Conservation (phyloP, 805 yeast species). For the Saturnispora saitoi region DNA sequence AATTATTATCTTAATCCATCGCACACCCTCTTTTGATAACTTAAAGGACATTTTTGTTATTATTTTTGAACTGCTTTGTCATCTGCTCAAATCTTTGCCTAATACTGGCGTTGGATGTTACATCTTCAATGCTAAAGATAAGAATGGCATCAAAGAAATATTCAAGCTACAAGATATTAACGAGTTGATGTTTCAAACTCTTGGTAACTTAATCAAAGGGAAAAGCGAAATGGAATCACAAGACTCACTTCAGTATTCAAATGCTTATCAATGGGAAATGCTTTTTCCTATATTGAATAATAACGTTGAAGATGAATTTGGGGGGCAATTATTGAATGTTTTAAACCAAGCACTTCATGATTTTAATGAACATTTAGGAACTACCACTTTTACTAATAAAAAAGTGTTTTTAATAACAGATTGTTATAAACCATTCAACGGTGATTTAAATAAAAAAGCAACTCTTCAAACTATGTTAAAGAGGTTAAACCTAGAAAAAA, state of each 20-base stretch:
- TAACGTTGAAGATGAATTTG: constrained; percentile 18
- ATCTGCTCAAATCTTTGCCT: constrained; percentile 55
- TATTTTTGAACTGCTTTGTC: constrained; percentile 53
- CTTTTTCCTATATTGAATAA: constrained; percentile 24
- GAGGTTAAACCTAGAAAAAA: constrained; percentile 48
- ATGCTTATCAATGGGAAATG: constrained; percentile 14
- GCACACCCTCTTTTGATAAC: constrained; percentile 38
- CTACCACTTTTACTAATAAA: constrained; percentile 41
- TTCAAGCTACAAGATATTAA: constrained; percentile 49
- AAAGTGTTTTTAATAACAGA: constrained; percentile 68
- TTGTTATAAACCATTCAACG: constrained; percentile 56
- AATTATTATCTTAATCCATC: constrained; percentile 52
- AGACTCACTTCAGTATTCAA: constrained; percentile 1
- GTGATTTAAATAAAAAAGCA: constrained; percentile 32
- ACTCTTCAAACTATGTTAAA: constrained; percentile 48
- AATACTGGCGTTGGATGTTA: constrained; percentile 70
- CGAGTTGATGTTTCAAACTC: constrained; percentile 45
- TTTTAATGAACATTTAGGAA: constrained; percentile 35
- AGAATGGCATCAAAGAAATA: constrained; percentile 38
- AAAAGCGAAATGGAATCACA: constrained; percentile 8
- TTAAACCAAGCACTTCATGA: constrained; percentile 49
- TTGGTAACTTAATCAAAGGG: constrained; percentile 37
- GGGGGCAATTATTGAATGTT: constrained; percentile 33
- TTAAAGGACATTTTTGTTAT: constrained; percentile 41
- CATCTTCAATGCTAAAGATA: constrained; percentile 40